Conservation (phyloP, 441 rosid species). For the Pelargonium australe region DNA sequence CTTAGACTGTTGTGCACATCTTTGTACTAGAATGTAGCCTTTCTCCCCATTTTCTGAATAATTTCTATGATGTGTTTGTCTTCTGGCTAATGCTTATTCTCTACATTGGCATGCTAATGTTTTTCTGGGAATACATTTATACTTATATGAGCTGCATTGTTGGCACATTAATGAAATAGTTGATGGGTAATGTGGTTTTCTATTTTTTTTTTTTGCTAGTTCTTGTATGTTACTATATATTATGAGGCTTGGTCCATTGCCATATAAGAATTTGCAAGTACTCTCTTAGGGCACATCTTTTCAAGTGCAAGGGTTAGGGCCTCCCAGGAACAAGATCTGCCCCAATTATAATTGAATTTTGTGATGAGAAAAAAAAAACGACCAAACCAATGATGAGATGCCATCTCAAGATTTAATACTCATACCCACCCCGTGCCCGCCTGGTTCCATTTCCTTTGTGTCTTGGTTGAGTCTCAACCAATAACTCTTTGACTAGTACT, state of each 20-base stretch:
- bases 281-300: background rate
- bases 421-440: too few relatives aligned
- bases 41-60: background rate
- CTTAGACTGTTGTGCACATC: too few relatives aligned
- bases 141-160: background rate
- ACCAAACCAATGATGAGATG: too few relatives aligned
- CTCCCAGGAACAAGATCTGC: background rate
- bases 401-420: too few relatives aligned
- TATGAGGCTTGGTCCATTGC: conserved; percentile 2
- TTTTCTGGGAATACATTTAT: background rate
- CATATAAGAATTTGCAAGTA: background rate
- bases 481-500: too few relatives aligned
- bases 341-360: background rate
- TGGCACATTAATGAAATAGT: conserved; percentile 1
- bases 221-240: background rate
- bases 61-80: background rate
- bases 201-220: background rate
- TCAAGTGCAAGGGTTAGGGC: conserved; percentile 2
- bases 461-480: too few relatives aligned
- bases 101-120: background rate
- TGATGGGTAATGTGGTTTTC: background rate
- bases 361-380: too few relatives aligned
- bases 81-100: background rate
- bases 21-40: too few relatives aligned
- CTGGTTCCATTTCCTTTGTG: too few relatives aligned